Evolutionary conservation across 768 basidiomycete species (phyloP).

Genomic region (Hypsizygus marmoreus): DNA sequence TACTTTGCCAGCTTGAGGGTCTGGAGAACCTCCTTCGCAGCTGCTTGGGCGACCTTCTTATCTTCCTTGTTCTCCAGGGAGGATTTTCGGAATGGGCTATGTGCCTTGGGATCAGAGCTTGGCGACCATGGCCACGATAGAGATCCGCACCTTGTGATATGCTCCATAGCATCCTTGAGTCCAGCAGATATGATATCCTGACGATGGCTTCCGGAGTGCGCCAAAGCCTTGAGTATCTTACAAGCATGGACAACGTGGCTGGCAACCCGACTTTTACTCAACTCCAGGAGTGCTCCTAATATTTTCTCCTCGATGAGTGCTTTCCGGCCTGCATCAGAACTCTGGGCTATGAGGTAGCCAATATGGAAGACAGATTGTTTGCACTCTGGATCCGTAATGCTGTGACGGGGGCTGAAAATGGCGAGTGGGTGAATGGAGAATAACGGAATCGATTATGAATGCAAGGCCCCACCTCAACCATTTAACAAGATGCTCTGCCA

Average conservation of each 20-base stretch:
- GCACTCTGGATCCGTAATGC: conserved; percentile 11
- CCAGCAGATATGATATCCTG: conserved; percentile 12
- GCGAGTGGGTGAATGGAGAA: background rate
- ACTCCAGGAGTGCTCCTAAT: conserved; percentile 11
- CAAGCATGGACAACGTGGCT: conserved; percentile 17
- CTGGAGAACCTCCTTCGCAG: conserved; percentile 8
- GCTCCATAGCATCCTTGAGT: conserved; percentile 10
- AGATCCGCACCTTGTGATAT: conserved; percentile 16
- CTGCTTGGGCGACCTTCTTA: conserved; percentile 5
- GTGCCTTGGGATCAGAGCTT: background rate
- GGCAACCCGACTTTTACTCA: conserved; percentile 7
- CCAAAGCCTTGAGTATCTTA: conserved; percentile 15
- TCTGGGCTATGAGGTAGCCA: conserved; percentile 15
- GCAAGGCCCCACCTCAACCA: conserved; percentile 15
- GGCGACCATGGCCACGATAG: background rate
- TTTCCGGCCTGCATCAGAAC: conserved; percentile 19
- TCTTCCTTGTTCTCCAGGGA: conserved; percentile 9
- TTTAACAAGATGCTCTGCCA: conserved; percentile 11
- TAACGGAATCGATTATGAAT: background rate
- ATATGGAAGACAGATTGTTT: conserved; percentile 12
- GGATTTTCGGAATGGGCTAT: conserved; percentile 8
- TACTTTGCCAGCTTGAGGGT: conserved; percentile 5
- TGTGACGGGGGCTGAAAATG: conserved; percentile 15
- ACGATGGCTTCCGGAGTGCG: conserved; percentile 14
- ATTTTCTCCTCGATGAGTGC: conserved; percentile 15